A percentile compares a stretch with the other conserved stretches of the same genome.
phyloP scores from a whole-genome alignment of 2,329 filamentous ascomycete species.

The Nemania serpens region DNA sequence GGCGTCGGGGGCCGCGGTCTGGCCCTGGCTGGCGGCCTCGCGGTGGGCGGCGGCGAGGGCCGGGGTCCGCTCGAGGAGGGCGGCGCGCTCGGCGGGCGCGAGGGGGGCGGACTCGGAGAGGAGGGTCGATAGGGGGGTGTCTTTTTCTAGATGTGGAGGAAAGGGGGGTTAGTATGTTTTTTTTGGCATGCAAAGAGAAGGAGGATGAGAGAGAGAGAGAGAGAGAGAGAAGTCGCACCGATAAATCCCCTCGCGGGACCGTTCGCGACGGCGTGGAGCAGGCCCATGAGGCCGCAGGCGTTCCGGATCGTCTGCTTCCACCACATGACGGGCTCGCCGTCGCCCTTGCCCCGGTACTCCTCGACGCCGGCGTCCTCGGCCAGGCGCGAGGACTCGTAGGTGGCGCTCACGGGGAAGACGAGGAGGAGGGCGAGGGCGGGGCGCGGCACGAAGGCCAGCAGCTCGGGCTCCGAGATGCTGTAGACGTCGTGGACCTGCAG shows the following conservation, averaged over 20 bases:
- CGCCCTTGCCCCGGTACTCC: constrained; percentile 71
- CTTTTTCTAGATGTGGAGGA: constrained; percentile 44
- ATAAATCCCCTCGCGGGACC: constrained; percentile 70
- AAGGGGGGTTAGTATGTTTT: background rate
- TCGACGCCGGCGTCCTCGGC: constrained; percentile 69
- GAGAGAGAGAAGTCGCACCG: constrained; percentile 43
- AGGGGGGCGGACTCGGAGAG: constrained; percentile 73
- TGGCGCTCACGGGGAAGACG: constrained; percentile 82
- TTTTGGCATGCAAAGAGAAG: background rate
- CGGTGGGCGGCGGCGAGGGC: constrained; percentile 79
- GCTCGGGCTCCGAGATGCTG: constrained; percentile 82
- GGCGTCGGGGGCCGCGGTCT: constrained; percentile 77
- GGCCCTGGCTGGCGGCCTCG: constrained; percentile 75
- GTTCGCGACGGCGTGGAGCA: constrained; percentile 83
- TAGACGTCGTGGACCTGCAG: constrained; percentile 89
- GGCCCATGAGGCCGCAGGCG: constrained; percentile 87
- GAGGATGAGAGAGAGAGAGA: background rate
- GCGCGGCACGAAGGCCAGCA: constrained; percentile 85
- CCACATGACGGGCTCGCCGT: constrained; percentile 81
- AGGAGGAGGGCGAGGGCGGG: constrained; percentile 87
- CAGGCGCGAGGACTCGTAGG: constrained; percentile 77
- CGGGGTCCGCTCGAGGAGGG: constrained; percentile 76
- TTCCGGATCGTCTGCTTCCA: constrained; percentile 95
- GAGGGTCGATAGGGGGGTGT: constrained; percentile 66
- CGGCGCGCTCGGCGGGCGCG: constrained; percentile 66